Evolutionary conservation across 2,329 filamentous ascomycete genomes (phyloP), one percentile per base, ranked within the genome.

Genomic region (Cytospora leucostoma): DNA sequence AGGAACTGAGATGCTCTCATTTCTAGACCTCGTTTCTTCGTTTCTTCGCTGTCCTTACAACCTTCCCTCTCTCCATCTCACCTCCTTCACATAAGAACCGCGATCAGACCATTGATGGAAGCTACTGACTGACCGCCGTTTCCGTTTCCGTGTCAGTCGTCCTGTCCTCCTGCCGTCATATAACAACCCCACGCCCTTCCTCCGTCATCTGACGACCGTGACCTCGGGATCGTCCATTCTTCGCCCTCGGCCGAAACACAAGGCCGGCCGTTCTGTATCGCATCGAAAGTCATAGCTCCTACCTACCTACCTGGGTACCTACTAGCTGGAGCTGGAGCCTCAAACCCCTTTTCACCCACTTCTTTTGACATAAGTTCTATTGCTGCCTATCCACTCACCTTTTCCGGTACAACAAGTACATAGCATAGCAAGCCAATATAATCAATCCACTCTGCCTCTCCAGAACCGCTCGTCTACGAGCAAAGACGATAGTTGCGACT

Each of bases 361-460:
- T 21, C 32, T 19, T 33, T 37, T 32, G 49, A 27, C n/a, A 40
- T 35, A 60, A 51, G 57, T 44, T 19, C 50, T 60, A 49, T 60
- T 34, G 47, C 53, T 60, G 58, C 38, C 58, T 54, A 35, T 54
- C 44, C 44, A 13, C 47, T 60, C 58, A 61, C 50, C 51, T 55
- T 49, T 27, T 55, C 51, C 51, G 49, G 58, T 61, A 61, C 58
- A 61, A 19, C 71, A 76, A 76, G 74, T 80, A 79, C 72, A 76
- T 77, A 80, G 78, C 75, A 76, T 80, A 81, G 77, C 77, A 76
- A 80, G 81, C 76, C 75, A 81, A 81, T 79, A 80, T 74, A 80
- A 77, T 74, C 81, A 80, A 77, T 74, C 81, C 75, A 78, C 79
- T 75, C 70, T 72, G 67, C 66, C 61, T 50, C 66, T 63, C 56